Evolutionary conservation across 257 asterid species (phyloP), one percentile per base, ranked within the genome.

Genomic region (Plantago major): DNA sequence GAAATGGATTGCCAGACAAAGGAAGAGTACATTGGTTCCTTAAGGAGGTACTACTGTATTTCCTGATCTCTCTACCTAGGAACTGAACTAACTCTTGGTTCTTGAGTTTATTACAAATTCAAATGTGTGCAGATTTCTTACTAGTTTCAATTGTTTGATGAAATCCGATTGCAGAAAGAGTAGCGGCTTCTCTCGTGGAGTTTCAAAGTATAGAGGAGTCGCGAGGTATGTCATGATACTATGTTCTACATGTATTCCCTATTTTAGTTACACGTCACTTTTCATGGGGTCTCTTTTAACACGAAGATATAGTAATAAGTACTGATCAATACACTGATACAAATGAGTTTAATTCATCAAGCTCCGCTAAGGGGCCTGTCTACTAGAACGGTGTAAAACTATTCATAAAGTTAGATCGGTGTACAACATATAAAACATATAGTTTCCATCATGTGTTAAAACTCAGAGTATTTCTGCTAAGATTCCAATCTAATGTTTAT

Each of bases 161-260:
- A 42, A 62, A 43, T 61, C 6, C 16, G 54, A 55, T 65, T 37
- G 63, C 81, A 93, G 99, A 67, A 93, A 89, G 72, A 93, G 99
- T 77, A 93, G 95, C 19, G 99, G 99, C 0, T 93, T 93, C 76
- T 89, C 99, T 2, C 84, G 99, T 0, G 99, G 99, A 16, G 99
- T 93, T 50, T 93, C 99, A 1, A 89, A 93, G 63, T 93, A 87
- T 46, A 86, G 97, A 76, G 99, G 99, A 7, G 99, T 93, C 0
- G 99, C 99, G 16, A 89, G 99, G 99, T 87, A 81, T 40, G 45
- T 46, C 9, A 12, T n/a, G 19, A 48, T 5, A 19, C 6, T 48
- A 48, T 48, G 15, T n/a, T 14, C 10, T 49, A 15, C 1, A 9
- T 26, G 19, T 52, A 52, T 15, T 52, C 22, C 58, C 18, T 19